Conservation (phyloP, 129 eudicot genomes). For the Oenanthe sinensis region DNA sequence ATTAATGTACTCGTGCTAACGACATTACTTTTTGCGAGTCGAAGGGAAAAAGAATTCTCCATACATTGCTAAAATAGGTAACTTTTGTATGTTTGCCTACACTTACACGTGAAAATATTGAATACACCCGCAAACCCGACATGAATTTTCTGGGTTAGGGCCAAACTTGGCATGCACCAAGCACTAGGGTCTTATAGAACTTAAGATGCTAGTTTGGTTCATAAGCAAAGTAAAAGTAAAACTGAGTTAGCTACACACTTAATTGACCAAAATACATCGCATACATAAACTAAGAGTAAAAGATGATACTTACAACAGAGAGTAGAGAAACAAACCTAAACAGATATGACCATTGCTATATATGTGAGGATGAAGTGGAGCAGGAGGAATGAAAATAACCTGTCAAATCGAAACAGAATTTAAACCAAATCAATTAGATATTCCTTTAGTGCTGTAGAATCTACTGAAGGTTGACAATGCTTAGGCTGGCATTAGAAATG, state of each 20-base stretch:
- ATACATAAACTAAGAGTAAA: background rate
- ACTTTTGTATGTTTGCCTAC: background rate
- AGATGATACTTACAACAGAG: background rate
- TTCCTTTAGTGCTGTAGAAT: too few species aligned
- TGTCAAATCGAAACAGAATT: slow-evolving; percentile 24
- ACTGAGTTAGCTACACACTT: background rate
- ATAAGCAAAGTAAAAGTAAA: background rate
- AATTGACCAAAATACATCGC: background rate
- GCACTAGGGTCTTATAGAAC: background rate
- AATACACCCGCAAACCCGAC: background rate
- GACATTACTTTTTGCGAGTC: background rate
- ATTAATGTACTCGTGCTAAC: background rate
- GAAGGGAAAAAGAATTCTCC: background rate
- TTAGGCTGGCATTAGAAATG: background rate
- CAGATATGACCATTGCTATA: slow-evolving; percentile 93
- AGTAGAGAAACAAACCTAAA: slow-evolving; percentile 46
- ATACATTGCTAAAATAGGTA: background rate
- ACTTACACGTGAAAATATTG: background rate
- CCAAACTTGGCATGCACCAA: background rate
- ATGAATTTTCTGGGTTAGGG: background rate
- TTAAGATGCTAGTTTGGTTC: background rate
- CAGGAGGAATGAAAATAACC: slow-evolving; percentile 73
- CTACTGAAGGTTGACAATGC: background rate
- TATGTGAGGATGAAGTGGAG: slow-evolving; percentile 81
- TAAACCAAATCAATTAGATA: slow-evolving; percentile 13